phyloP scores from a whole-genome alignment of 495 filamentous ascomycete species.

The Aspergillus egyptiacus region DNA sequence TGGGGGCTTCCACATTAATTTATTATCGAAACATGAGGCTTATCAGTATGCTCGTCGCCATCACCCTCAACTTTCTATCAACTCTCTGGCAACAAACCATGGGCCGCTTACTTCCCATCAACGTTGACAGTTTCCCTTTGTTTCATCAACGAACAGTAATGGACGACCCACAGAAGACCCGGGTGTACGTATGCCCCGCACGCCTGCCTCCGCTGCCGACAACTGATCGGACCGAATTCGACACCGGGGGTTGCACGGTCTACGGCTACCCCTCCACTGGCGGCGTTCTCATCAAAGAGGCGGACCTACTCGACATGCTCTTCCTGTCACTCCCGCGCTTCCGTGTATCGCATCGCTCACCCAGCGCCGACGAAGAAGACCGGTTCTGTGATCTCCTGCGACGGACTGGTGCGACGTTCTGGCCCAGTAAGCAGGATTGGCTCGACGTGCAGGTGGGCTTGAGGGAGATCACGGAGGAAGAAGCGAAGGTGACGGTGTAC shows the following conservation, averaged over 20 bases:
- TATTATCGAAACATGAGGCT: constrained; percentile 5
- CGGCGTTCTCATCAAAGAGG: constrained; percentile 2
- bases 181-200: background rate
- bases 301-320: constrained; percentile 1
- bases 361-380: constrained; percentile 4
- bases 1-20: no score
- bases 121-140: constrained; percentile 1
- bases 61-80: constrained; percentile 1
- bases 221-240: constrained; percentile 2
- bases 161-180: background rate
- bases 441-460: background rate
- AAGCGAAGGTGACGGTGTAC: background rate
- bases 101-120: constrained; percentile 3
- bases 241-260: constrained; percentile 8
- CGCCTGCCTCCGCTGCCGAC: background rate
- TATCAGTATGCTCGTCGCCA: background rate
- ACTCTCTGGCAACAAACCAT: constrained; percentile 8
- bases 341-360: background rate
- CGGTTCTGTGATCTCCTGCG: constrained; percentile 4
- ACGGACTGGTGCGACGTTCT: constrained; percentile 3
- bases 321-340: constrained; percentile 4
- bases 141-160: constrained; percentile 16
- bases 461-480: constrained; percentile 1
- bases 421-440: constrained; percentile 2
- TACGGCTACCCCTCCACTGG: constrained; percentile 15